These are phyloP conservation scores for Ganoderma sinense DNA, from an alignment of 1,284 basidiomycete species.

Conservation along the genomic window DNA sequence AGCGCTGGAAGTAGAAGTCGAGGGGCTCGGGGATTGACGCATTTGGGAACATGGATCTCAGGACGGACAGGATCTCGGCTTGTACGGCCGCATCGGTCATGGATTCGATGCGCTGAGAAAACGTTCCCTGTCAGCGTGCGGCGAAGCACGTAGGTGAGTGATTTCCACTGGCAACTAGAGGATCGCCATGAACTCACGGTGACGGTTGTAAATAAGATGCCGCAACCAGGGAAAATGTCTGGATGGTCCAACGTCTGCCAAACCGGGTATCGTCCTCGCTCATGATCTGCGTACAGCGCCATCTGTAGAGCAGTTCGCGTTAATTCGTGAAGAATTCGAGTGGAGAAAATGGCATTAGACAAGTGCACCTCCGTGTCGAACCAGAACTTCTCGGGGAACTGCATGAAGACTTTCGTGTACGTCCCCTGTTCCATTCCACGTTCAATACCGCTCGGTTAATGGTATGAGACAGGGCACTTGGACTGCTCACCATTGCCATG, in stretches of 20 bases:
- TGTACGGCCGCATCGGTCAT: slow-evolving; percentile 57
- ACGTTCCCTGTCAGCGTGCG: slow-evolving; percentile 55
- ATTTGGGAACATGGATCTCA: slow-evolving; percentile 65
- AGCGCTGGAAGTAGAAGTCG: slow-evolving; percentile 64
- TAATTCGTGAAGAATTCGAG: too few species aligned
- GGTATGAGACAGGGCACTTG: not conserved
- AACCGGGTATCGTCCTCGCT: slow-evolving; percentile 70
- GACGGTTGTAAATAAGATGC: slow-evolving; percentile 71
- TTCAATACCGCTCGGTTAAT: not conserved
- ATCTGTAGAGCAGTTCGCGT: slow-evolving; percentile 46
- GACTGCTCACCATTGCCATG: slow-evolving; percentile 62
- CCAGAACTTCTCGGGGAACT: slow-evolving; percentile 75
- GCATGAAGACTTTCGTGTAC: slow-evolving; percentile 77
- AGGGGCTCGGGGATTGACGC: slow-evolving; percentile 57
- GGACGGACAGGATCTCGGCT: slow-evolving; percentile 60
- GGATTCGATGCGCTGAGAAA: slow-evolving; percentile 62
- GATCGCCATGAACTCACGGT: slow-evolving; percentile 49
- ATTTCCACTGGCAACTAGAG: not conserved
- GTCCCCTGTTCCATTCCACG: slow-evolving; percentile 46
- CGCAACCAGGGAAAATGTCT: slow-evolving; percentile 66
- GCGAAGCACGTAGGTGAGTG: not conserved
- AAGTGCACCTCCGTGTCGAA: slow-evolving; percentile 63
- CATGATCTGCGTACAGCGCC: slow-evolving; percentile 67
- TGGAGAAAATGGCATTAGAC: slow-evolving; percentile 9
- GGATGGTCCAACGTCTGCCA: slow-evolving; percentile 75